A percentile compares a stretch with the other conserved stretches of the same genome.
These are phyloP conservation scores for Zasmidium angulare DNA, from an alignment of 2,329 filamentous ascomycete genomes.

Conservation along the genomic window DNA sequence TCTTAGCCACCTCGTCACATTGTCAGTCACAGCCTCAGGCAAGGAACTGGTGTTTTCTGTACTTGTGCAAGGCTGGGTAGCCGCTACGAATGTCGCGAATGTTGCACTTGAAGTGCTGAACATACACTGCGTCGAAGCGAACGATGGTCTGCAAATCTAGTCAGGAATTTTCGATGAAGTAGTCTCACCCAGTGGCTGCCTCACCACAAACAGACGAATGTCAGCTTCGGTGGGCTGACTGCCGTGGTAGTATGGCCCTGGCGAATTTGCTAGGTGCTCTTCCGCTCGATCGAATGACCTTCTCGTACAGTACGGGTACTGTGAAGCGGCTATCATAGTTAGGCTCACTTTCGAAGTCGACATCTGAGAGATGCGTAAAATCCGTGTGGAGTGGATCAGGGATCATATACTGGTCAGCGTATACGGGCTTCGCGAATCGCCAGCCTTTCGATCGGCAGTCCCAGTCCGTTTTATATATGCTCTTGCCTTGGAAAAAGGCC, in stretches of 20 bases:
- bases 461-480: too few species aligned
- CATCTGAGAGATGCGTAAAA: slow-evolving; percentile 71
- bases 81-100: slow-evolving; percentile 79
- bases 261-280: slow-evolving; percentile 40
- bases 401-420: slow-evolving; percentile 54
- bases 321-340: slow-evolving; percentile 79
- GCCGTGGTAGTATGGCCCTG: slow-evolving; percentile 50
- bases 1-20: too few species aligned
- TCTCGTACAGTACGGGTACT: slow-evolving; percentile 84
- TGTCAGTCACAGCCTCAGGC: too few species aligned
- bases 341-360: slow-evolving; percentile 75
- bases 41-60: slow-evolving; percentile 74
- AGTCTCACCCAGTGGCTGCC: too few species aligned
- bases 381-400: slow-evolving; percentile 66
- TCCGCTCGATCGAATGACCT: slow-evolving; percentile 53
- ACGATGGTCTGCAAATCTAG: slow-evolving; percentile 52
- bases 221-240: slow-evolving; percentile 50
- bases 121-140: slow-evolving; percentile 57
- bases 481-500: too few species aligned
- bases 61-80: slow-evolving; percentile 77
- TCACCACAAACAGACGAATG: slow-evolving; percentile 48
- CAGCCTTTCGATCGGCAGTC: slow-evolving; percentile 58
- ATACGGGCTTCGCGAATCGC: slow-evolving; percentile 72
- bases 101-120: slow-evolving; percentile 73
- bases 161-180: too few species aligned